Evolutionary conservation across 2,329 filamentous ascomycete genomes (phyloP).

Genomic region (Parastagonospora avenae): DNA sequence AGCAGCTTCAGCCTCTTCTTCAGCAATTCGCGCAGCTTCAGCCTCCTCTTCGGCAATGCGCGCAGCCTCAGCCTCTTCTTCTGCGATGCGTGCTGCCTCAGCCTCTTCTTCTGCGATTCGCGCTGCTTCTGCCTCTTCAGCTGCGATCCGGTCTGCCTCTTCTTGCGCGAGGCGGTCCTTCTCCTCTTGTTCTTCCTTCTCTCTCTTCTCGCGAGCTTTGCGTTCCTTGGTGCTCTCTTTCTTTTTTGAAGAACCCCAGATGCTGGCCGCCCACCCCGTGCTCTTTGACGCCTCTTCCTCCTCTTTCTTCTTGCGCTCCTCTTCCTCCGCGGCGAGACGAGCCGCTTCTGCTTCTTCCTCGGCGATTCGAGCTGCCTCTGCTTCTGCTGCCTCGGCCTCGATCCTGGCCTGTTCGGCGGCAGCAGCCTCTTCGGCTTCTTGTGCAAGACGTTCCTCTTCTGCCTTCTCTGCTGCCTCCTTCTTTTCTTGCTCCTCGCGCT

Average conservation of each 20-base stretch:
- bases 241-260: conserved; percentile 45
- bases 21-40: neutral
- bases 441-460: conserved; percentile 26
- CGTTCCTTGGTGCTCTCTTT: conserved; percentile 41
- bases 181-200: conserved; percentile 37
- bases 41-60: conserved; percentile 34
- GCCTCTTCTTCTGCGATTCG: conserved; percentile 20
- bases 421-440: conserved; percentile 18
- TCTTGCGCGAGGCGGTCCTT: conserved; percentile 45
- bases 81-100: conserved; percentile 31
- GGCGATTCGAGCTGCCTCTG: conserved; percentile 10
- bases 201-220: conserved; percentile 41
- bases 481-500: conserved; percentile 35
- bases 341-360: conserved; percentile 25
- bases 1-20: conserved; percentile 35
- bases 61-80: conserved; percentile 39
- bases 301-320: conserved; percentile 16
- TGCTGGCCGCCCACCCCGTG: conserved; percentile 31
- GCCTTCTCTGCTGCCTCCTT: conserved; percentile 52
- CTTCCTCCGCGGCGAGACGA: conserved; percentile 31
- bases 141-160: conserved; percentile 33
- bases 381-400: conserved; percentile 19
- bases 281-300: conserved; percentile 35
- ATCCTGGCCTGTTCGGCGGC: neutral
- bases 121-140: conserved; percentile 36